Base-by-base conservation (phyloP, 192 early-diverging fungal species). In the Coemansia sp. region DNA sequence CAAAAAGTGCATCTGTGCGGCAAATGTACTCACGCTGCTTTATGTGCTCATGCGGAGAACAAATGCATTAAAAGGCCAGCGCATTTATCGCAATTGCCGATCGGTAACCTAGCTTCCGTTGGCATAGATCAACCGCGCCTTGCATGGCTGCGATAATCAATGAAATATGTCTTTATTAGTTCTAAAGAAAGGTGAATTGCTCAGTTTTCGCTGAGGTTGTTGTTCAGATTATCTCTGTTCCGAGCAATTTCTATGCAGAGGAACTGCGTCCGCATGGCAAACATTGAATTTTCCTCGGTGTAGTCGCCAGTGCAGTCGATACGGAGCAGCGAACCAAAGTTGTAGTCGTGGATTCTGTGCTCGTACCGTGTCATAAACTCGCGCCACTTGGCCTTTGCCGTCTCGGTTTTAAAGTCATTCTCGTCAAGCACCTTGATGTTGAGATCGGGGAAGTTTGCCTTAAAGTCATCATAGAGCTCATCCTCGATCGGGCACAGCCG, bases 291-390 rank as follows among this genome's bases (percentile, higher is more conserved):
- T 21, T 90, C 84, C 60, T 90, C 87, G 12, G 88, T 88, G 75
- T 96, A 97, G 58, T 91, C 93, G 32, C 89, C 84, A 27, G 72
- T 80, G 63, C 84, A 76, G 68, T 91, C 85, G 56, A 88, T 87
- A 64, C 95, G 82, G 51, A 98, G 68, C 60, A 98, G 81, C 17
- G 93, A 91, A 7, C 95, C 95, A 87, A 95, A 98, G 81, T 96
- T 98, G 73, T 83, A 95, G 66, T 98, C 95, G 53, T 85, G 82
- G n/a, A 98, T 88, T 38, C 82, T 80, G 23, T 88, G 87, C 66
- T 98, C 92, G 75, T 91, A 96, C 78, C 89, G 86, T 78, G 81
- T 90, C 62, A 95, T 90, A 65, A 91, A 96, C 27, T 83, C 69
- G 64, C 95, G 85, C 95, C 95, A 98, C 68, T 90, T 89, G 25